Evolutionary conservation across 2,329 filamentous ascomycete genomes (phyloP), one percentile per base, ranked within the genome.

Genomic region (Pseudocercospora macadamiae): DNA sequence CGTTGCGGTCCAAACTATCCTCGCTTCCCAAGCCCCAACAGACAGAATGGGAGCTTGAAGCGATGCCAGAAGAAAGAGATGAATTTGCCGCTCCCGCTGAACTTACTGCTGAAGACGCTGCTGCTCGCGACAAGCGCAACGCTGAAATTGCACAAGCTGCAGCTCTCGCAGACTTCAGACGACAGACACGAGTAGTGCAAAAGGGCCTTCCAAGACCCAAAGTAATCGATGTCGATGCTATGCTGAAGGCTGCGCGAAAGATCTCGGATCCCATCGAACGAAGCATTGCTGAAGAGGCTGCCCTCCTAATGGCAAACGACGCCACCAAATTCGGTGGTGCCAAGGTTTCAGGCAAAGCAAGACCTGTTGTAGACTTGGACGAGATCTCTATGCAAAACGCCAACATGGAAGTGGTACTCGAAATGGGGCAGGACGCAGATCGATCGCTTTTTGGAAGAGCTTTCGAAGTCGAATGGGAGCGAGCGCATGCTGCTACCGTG

Each of bases 151-250:
- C 77, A 36, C 87, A 93, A 69, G 89, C 88, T 51, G 71, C 85
- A 76, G 80, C 88, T 72, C 73, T 82, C 69, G 76, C 83, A 10
- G 93, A 97, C 67, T 89, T 91, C 70, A 88, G 86, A 73, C 84
- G 93, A 51, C 88, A 95, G 68, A 96, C 90, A 1, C 92, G 96
- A 70, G 93, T 96, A n/a, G 87, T 97, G 75, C 93, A 97, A 76
- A 87, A 84, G 66, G 85, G 84, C 3, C 79, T 99, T 10, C 95
- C 95, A 6, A 84, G 93, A 44, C 92, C 95, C 1, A 81, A 82
- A 1, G 76, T 82, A 2, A 80, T 97, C 12, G 88, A 97, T 72
- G 75, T 95, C 19, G 79, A 87, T 51, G 80, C 81, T 1, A 77
- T 97, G 64, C 72, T 92, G 52, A 83, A 86, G 63, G 81, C 80